These are phyloP conservation scores for Arthrobotrys conoides DNA, from an alignment of 2,329 filamentous ascomycete genomes.

Conservation along the genomic window DNA sequence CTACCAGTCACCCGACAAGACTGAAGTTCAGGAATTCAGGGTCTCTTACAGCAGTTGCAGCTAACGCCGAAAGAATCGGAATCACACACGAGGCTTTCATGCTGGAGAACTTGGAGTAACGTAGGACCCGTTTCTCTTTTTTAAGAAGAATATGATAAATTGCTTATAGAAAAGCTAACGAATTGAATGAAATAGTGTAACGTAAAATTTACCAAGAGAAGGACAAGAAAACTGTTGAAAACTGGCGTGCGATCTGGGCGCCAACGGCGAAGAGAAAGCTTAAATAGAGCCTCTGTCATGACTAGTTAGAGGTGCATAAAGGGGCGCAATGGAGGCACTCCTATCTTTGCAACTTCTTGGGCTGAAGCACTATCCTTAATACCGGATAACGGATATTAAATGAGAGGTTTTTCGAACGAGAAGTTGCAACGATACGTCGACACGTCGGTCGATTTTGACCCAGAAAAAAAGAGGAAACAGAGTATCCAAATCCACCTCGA, in stretches of 20 bases:
- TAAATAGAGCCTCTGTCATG: constrained; percentile 38
- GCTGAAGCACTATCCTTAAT: constrained; percentile 24
- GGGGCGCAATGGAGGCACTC: constrained; percentile 33
- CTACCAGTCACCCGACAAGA: neutral
- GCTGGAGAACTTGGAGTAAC: neutral
- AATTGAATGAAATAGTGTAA: constrained; percentile 4
- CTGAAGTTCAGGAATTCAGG: no score
- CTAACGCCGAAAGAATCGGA: constrained; percentile 20
- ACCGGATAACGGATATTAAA: constrained; percentile 14
- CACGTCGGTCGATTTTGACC: neutral
- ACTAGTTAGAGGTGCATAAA: constrained; percentile 23
- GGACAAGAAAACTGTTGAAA: constrained; percentile 15
- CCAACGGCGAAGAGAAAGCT: constrained; percentile 42
- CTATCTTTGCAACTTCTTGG: neutral
- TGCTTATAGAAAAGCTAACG: neutral
- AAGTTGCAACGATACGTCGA: neutral
- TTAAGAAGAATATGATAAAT: neutral
- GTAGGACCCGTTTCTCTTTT: neutral
- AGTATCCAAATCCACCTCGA: no score
- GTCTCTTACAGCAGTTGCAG: constrained; percentile 27
- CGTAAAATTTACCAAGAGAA: constrained; percentile 16
- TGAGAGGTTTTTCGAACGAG: neutral
- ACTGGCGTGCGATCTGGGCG: constrained; percentile 30
- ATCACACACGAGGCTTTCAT: constrained; percentile 32
- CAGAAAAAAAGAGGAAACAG: neutral